These are phyloP conservation scores for Biscutella laevigata DNA, from an alignment of 441 rosid genomes.

Conservation along the genomic window DNA sequence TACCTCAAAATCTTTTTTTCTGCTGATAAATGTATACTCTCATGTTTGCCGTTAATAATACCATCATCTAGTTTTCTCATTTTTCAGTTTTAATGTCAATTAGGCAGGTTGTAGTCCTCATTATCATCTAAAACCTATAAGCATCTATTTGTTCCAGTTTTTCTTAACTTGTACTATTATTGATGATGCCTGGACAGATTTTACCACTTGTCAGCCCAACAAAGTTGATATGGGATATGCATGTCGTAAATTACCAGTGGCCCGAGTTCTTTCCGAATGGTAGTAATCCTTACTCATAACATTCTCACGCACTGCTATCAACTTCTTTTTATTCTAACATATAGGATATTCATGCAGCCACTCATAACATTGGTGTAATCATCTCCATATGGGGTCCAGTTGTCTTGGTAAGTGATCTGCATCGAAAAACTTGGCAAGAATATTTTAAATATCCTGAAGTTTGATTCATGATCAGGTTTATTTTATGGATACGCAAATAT, in stretches of 20 bases:
- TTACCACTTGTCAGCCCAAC: slow-evolving; percentile 75
- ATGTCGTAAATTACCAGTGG: slow-evolving; percentile 62
- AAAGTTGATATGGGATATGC: slow-evolving; percentile 61
- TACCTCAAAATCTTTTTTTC: neutral
- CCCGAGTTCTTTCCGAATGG: slow-evolving; percentile 88
- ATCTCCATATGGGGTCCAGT: slow-evolving; percentile 79
- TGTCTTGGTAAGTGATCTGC: slow-evolving; percentile 38
- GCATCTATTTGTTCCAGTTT: slow-evolving; percentile 2
- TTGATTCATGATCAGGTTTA: slow-evolving; percentile 68
- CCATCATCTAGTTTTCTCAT: neutral
- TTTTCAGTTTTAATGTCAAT: neutral
- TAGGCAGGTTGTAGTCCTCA: slow-evolving; percentile 8
- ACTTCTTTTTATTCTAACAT: slow-evolving; percentile 10
- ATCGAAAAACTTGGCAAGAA: slow-evolving; percentile 1
- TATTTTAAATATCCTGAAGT: slow-evolving; percentile 19
- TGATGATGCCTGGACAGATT: slow-evolving; percentile 44
- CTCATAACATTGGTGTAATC: slow-evolving; percentile 64
- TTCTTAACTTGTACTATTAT: slow-evolving; percentile 9
- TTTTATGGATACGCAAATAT: slow-evolving; percentile 96
- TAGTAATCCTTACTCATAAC: slow-evolving; percentile 18
- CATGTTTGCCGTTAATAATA: neutral
- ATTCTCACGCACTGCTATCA: slow-evolving; percentile 15
- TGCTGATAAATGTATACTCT: neutral
- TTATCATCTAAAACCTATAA: slow-evolving; percentile 3
- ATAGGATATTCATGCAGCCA: slow-evolving; percentile 37